Conservation (phyloP, 176 grass and related monocot species). For the Oryza officinalis region DNA sequence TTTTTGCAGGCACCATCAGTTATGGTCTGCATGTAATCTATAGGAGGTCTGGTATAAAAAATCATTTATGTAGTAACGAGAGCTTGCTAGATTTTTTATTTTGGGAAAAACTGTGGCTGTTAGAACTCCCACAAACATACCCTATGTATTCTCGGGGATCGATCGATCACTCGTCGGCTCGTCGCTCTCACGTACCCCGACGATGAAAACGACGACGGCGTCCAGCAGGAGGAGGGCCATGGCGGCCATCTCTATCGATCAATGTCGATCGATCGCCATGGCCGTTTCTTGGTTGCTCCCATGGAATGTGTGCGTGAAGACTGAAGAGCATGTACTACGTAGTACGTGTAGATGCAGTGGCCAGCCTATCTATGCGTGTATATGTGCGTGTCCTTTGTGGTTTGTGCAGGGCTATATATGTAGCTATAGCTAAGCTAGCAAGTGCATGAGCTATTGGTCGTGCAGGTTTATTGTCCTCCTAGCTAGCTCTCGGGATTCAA, state of each 20-base stretch:
- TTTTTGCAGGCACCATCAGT: too few species aligned
- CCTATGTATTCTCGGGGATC: neutral
- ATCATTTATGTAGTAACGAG: too few species aligned
- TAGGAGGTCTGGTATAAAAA: too few species aligned
- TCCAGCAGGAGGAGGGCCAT: neutral
- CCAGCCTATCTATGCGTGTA: too few species aligned
- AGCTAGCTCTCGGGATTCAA: neutral
- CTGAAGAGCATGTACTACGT: too few species aligned
- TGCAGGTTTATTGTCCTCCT: neutral
- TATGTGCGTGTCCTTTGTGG: neutral
- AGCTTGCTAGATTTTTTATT: too few species aligned
- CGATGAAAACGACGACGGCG: too few species aligned
- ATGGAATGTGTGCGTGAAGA: too few species aligned
- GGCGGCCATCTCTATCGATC: neutral
- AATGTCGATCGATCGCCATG: neutral
- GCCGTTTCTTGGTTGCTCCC: neutral
- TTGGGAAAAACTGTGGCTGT: too few species aligned
- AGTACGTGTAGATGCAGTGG: too few species aligned
- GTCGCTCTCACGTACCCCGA: constrained; percentile 32
- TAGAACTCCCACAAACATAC: too few species aligned
- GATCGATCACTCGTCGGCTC: constrained; percentile 46
- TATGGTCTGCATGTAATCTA: too few species aligned
- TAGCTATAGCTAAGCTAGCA: neutral
- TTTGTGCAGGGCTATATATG: neutral
- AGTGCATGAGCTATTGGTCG: neutral